phyloP scores from a whole-genome alignment of 495 filamentous ascomycete genomes.

The Aspergillus heteromorphus region DNA sequence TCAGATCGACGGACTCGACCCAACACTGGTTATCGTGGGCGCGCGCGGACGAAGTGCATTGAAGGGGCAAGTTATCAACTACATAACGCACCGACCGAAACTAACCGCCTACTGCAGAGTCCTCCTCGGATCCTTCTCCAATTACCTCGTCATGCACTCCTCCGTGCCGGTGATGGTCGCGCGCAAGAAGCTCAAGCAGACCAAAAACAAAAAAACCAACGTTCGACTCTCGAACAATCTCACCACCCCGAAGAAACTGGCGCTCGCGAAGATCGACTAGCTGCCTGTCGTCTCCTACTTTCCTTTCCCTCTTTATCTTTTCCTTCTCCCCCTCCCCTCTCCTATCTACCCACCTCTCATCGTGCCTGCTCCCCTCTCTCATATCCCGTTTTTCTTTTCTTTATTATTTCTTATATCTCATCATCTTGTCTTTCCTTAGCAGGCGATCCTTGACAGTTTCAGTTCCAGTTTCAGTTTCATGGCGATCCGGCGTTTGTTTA shows the following conservation, averaged over 20 bases:
- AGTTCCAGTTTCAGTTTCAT: too few species aligned
- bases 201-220: slow-evolving; percentile 57
- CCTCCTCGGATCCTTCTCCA: slow-evolving; percentile 90
- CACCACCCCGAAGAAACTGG: slow-evolving; percentile 55
- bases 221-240: slow-evolving; percentile 69
- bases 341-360: too few species aligned
- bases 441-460: background rate
- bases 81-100: background rate
- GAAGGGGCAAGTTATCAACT: slow-evolving; percentile 66
- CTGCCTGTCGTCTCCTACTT: slow-evolving; percentile 2
- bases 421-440: background rate
- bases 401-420: background rate
- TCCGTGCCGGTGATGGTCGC: slow-evolving; percentile 96
- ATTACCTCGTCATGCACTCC: slow-evolving; percentile 92
- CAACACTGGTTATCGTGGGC: slow-evolving; percentile 90
- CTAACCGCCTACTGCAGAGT: slow-evolving; percentile 49
- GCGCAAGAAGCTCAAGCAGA: slow-evolving; percentile 68
- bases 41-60: slow-evolving; percentile 84
- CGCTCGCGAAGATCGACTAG: slow-evolving; percentile 61
- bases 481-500: background rate
- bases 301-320: background rate
- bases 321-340: background rate
- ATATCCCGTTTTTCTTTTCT: background rate
- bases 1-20: slow-evolving; percentile 82
- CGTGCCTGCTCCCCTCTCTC: too few species aligned